These are phyloP conservation scores for Binderoboletus segoi DNA, from an alignment of 1,284 basidiomycete genomes.

Conservation along the genomic window DNA sequence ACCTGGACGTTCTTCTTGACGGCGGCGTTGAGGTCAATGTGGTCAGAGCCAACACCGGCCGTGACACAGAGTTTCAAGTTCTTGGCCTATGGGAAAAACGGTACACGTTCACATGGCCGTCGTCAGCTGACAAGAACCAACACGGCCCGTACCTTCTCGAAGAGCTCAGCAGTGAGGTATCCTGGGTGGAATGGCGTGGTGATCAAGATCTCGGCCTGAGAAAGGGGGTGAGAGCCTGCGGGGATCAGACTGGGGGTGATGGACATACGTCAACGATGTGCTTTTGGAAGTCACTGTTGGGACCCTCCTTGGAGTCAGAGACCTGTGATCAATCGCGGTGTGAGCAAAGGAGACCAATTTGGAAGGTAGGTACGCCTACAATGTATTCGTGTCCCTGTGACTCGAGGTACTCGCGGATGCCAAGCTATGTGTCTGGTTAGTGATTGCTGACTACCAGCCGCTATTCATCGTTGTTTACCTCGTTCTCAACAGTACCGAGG, in stretches of 20 bases:
- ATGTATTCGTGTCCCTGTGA: conserved; percentile 79
- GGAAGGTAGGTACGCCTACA: conserved; percentile 40
- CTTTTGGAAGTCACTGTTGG: conserved; percentile 85
- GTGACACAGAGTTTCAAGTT: conserved; percentile 94
- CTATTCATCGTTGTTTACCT: conserved; percentile 43
- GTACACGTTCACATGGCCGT: conserved; percentile 3
- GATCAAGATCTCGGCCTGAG: conserved; percentile 73
- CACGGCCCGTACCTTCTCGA: conserved; percentile 55
- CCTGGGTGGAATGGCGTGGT: conserved; percentile 94
- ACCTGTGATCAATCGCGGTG: conserved; percentile 49
- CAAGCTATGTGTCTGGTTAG: conserved; percentile 52
- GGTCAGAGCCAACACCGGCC: conserved; percentile 94
- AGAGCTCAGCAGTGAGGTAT: conserved; percentile 82
- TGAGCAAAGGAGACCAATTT: neutral
- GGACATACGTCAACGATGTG: conserved; percentile 77
- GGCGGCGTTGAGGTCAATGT: conserved; percentile 89
- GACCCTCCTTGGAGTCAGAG: conserved; percentile 86
- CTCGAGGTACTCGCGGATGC: conserved; percentile 71
- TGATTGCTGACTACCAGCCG: neutral
- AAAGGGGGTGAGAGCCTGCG: conserved; percentile 11
- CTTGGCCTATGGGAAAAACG: conserved; percentile 58
- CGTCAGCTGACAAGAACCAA: neutral
- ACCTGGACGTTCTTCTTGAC: conserved; percentile 85
- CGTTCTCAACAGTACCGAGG: conserved; percentile 89
- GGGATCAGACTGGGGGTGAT: neutral